phyloP scores from a whole-genome alignment of 441 rosid genomes.

The Metrosideros polymorpha region DNA sequence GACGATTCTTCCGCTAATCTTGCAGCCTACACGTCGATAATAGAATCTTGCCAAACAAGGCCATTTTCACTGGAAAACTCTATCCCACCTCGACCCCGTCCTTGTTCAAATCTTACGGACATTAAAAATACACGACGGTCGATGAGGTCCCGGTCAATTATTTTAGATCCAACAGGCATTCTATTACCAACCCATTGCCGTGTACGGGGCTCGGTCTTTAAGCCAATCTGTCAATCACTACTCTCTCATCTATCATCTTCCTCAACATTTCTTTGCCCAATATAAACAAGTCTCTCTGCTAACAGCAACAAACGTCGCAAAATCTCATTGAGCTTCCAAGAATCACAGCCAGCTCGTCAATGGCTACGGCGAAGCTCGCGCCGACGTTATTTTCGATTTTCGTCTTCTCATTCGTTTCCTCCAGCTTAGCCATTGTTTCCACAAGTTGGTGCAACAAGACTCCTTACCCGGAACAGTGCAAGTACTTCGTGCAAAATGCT shows the following conservation, averaged over 20 bases:
- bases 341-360: background rate
- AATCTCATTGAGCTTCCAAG: background rate
- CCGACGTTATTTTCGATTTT: background rate
- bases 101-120: background rate
- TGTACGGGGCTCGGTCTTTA: background rate
- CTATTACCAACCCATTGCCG: background rate
- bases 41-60: background rate
- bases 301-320: background rate
- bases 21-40: background rate
- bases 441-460: slow-evolving; percentile 34
- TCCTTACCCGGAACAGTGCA: slow-evolving; percentile 42
- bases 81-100: background rate
- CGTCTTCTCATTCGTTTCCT: background rate
- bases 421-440: background rate
- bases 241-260: background rate
- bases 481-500: slow-evolving; percentile 21
- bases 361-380: background rate
- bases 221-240: background rate
- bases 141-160: background rate
- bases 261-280: background rate
- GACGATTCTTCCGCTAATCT: background rate
- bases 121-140: background rate
- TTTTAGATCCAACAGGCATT: background rate
- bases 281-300: background rate
- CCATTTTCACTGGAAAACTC: background rate